phyloP scores from a whole-genome alignment of 176 grass and related monocot species.

The Poa pratensis region DNA sequence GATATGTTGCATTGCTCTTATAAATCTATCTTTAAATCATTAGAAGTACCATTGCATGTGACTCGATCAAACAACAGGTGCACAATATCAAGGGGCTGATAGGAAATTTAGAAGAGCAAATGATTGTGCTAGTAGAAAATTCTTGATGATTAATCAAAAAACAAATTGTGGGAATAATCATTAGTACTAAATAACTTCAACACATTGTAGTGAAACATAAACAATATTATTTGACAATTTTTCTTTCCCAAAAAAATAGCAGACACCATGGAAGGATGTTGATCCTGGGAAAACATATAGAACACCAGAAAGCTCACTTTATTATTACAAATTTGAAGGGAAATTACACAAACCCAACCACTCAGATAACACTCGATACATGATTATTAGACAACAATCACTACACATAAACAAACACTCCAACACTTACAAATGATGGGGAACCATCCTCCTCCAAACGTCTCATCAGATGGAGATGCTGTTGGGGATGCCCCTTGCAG shows the following conservation, averaged over 20 bases:
- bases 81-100: no score
- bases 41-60: no score
- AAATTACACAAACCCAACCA: not conserved
- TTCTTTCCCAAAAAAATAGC: not conserved
- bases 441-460: not conserved
- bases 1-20: no score
- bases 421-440: not conserved
- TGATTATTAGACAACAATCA: no score
- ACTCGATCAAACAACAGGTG: no score
- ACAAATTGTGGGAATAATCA: no score
- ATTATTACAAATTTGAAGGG: not conserved
- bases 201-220: no score
- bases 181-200: no score
- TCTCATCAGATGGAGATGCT: conserved; percentile 48
- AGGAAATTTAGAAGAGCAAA: no score
- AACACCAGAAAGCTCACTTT: not conserved
- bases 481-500: conserved; percentile 49
- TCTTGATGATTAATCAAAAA: no score
- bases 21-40: no score
- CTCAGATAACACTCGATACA: not conserved
- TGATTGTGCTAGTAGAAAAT: no score
- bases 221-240: not conserved
- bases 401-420: not conserved
- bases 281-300: not conserved
- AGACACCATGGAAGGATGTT: not conserved